Percentiles rank a stretch among this genome's conserved stretches.
Evolutionary conservation across 768 basidiomycete genomes (phyloP).

Genomic region (Suillus alpinus): DNA sequence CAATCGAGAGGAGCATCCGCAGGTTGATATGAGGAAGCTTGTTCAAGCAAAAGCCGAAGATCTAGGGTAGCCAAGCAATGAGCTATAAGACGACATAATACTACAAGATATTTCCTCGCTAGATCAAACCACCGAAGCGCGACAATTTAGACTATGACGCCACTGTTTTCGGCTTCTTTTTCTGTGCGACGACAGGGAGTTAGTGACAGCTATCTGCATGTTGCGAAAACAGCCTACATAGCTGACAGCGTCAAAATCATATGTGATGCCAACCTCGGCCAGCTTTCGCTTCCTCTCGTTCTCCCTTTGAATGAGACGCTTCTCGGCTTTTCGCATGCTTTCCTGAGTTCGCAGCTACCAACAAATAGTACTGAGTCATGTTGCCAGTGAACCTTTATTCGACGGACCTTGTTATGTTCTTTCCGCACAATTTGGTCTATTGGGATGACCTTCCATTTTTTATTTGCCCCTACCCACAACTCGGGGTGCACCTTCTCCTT

Average conservation of each 20-base stretch:
- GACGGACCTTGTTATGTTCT: constrained; percentile 79
- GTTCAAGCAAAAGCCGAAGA: background rate
- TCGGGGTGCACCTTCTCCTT: constrained; percentile 89
- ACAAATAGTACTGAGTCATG: background rate
- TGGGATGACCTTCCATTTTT: constrained; percentile 83
- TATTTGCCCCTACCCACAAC: constrained; percentile 96
- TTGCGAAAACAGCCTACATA: constrained; percentile 58
- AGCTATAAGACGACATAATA: background rate
- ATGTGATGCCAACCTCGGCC: constrained; percentile 78
- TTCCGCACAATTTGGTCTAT: constrained; percentile 64
- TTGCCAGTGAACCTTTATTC: constrained; percentile 1
- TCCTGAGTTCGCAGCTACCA: constrained; percentile 69
- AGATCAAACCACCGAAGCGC: background rate
- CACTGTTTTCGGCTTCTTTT: constrained; percentile 35
- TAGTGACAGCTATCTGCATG: background rate
- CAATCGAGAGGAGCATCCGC: constrained; percentile 33
- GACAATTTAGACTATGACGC: constrained; percentile 6
- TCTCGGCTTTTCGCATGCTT: constrained; percentile 61
- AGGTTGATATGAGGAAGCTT: constrained; percentile 9
- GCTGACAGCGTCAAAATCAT: constrained; percentile 76
- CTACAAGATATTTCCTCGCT: background rate
- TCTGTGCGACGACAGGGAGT: constrained; percentile 15
- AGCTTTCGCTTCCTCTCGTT: constrained; percentile 76
- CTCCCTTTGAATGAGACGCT: constrained; percentile 55
- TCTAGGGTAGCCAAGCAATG: background rate